Evolutionary conservation across 2,329 filamentous ascomycete species (phyloP).

Genomic region (Aciculosporium take): DNA sequence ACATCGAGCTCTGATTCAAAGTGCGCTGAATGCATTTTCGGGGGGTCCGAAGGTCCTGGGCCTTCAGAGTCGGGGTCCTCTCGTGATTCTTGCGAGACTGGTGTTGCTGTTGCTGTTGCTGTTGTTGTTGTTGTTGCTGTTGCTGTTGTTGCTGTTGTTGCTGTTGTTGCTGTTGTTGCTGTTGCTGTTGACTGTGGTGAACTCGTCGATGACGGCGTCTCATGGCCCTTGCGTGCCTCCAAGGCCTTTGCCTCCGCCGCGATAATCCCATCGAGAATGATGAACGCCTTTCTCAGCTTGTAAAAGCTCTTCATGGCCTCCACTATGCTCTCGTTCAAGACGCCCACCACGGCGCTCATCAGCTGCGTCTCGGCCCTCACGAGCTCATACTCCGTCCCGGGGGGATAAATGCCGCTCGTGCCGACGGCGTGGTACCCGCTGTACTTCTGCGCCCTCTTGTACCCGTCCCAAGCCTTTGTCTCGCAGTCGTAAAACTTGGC

Average conservation of each 20-base stretch:
- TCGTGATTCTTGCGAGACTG: constrained; percentile 10
- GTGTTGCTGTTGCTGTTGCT: constrained; percentile 9
- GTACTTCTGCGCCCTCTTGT: constrained; percentile 54
- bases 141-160: constrained; percentile 9
- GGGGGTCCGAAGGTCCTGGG: constrained; percentile 8
- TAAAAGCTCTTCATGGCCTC: constrained; percentile 88
- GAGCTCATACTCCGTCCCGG: constrained; percentile 76
- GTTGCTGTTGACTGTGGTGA: constrained; percentile 8
- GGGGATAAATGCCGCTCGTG: constrained; percentile 49
- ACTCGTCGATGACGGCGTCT: neutral
- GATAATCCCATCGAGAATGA: constrained; percentile 67
- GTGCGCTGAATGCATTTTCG: constrained; percentile 23
- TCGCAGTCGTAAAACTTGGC: constrained; percentile 62
- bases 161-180: constrained; percentile 7
- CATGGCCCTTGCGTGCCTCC: constrained; percentile 23
- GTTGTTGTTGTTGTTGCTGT: constrained; percentile 10
- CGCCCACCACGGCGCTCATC: constrained; percentile 76
- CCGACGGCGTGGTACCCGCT: constrained; percentile 26
- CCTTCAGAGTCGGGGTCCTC: constrained; percentile 9
- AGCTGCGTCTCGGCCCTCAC: constrained; percentile 75
- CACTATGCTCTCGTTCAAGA: constrained; percentile 83
- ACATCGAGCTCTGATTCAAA: constrained; percentile 47
- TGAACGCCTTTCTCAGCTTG: constrained; percentile 77
- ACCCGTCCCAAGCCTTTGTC: constrained; percentile 58
- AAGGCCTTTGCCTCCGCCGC: constrained; percentile 48